A percentile compares a stretch with the other conserved stretches of the same genome.
phyloP scores from a whole-genome alignment of 371 early-diverging fungal genomes.

The Mortierella sp. region DNA sequence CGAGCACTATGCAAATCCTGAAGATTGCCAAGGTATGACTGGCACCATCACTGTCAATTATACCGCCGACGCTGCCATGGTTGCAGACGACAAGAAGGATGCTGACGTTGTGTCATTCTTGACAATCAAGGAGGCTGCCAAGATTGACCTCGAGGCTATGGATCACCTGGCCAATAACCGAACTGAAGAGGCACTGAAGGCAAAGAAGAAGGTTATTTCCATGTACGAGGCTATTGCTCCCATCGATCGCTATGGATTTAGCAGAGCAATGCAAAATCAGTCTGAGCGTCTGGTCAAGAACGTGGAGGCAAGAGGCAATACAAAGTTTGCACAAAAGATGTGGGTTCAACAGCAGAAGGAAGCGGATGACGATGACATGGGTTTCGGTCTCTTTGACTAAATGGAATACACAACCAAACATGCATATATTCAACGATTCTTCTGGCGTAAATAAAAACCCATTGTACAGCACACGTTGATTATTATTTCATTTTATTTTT shows the following conservation, averaged over 20 bases:
- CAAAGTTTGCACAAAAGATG: conserved; percentile 21
- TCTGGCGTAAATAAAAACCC: too few species aligned
- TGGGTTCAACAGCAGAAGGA: conserved; percentile 19
- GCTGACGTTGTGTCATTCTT: conserved; percentile 30
- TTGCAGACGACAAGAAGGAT: conserved; percentile 33
- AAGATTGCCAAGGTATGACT: conserved; percentile 28
- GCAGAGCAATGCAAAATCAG: conserved; percentile 20
- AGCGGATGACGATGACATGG: conserved; percentile 1
- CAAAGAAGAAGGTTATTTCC: conserved; percentile 27
- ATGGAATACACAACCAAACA: too few species aligned
- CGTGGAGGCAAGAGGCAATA: conserved; percentile 27
- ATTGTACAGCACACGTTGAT: too few species aligned
- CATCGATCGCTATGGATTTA: conserved; percentile 30
- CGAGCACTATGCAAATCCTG: conserved; percentile 32
- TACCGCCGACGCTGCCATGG: conserved; percentile 22
- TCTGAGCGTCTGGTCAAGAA: conserved; percentile 31
- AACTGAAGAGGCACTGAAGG: conserved; percentile 24
- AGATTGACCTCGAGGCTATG: conserved; percentile 29
- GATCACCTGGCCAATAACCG: conserved; percentile 41
- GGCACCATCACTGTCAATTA: conserved; percentile 30
- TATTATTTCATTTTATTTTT: too few species aligned
- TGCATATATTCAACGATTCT: too few species aligned
- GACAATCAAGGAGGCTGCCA: conserved; percentile 29
- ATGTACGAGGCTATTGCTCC: conserved; percentile 17
- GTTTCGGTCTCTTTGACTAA: conserved; percentile 18